Base-by-base conservation (phyloP, 805 yeast genomes). In the Pichia membranifaciens region DNA sequence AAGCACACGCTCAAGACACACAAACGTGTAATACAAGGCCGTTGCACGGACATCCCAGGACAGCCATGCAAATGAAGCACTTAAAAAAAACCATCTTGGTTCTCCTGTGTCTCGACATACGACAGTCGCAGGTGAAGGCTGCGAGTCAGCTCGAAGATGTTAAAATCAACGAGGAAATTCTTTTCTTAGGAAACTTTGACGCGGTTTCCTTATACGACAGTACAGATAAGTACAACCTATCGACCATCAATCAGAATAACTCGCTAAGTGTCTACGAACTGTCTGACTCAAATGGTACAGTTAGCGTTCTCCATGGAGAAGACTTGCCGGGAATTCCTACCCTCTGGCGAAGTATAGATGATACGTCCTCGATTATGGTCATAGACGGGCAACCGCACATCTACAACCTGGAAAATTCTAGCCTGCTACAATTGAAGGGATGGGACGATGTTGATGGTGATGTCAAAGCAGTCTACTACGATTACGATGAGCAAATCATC, bases 401-500 rank as follows among this genome's bases (percentile, higher is more conserved):
- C 9, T 61, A 47, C 34, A 47, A 55, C 17, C 25, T 52, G 3
- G 16, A 43, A 3, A 33, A 48, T 2, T 25, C 36, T 8, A 25
- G 45, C 3, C 31, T 48, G 1, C 20, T 38, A 2, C 21, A 29
- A 2, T 20, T 64, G 2, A 31, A 31, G 7, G 50, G 50, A 18
- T 66, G 70, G 70, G 34, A 51, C 4, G 29, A 51, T 8, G 36
- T 53, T 5, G 66, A 59, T 3, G 82, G 80, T 5, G 48, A 60
- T 1, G 71, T 83, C 2, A 55, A 62, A 3, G 56, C 81, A 0
- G 72, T 77, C 0, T 67, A 69, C 36, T 76, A 79, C 46, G 82
- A 81, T 64, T 41, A 54, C 2, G 72, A 69, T 39, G 61, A 66
- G 31, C 65, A 74, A 20, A 47, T 77, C 20, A 73, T 87, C 0